Evolutionary conservation across 2,329 filamentous ascomycete species (phyloP), one percentile per base, ranked within the genome.

Genomic region (Apiospora aurea): DNA sequence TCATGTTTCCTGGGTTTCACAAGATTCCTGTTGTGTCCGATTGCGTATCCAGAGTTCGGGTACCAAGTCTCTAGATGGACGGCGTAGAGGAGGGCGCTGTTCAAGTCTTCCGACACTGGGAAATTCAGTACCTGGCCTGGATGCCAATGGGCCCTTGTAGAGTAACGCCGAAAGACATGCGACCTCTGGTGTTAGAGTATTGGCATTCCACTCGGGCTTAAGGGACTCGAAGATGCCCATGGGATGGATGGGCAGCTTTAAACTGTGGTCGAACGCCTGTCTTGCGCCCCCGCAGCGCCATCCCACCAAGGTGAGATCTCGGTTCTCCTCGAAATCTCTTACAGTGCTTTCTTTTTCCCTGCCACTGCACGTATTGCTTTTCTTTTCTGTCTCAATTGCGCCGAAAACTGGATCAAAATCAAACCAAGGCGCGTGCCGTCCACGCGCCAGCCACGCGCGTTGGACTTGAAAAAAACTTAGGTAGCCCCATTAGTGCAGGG

Each of bases 371-470:
- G 6, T 38, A 7, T n/a, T 69, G 18, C 26, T 69, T 68, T 34
- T 68, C n/a, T 49, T 49, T 49, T 68, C 29, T 47, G 29, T 26
- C 21, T 49, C 24, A 21, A 44, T 14, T 21, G 44, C 67, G 67
- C 67, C 67, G 38, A 69, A 69, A 47, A 69, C 34, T 38, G 24
- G 34, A 49, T 49, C 67, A 14, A 38, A 49, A 38, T n/a, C 67
- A 49, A 49, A 38, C 44, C 34, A 38, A 69, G 44, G 44, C 67
- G 67, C 67, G 44, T 49, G 67, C 67, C 44, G 67, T 8, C 67
- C 67, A 69, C 67, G 67, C 67, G 67, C 67, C 18, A 69, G 44
- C 57, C 57, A 64, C 34, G 57, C 57, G 29, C 57, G 57, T 64
- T 64, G 18, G 34, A 3, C 57, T n/a, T 64, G 57, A n/a, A n/a